Evolutionary conservation across 139 green algal species (phyloP).

Genomic region (Chlorella sp.): DNA sequence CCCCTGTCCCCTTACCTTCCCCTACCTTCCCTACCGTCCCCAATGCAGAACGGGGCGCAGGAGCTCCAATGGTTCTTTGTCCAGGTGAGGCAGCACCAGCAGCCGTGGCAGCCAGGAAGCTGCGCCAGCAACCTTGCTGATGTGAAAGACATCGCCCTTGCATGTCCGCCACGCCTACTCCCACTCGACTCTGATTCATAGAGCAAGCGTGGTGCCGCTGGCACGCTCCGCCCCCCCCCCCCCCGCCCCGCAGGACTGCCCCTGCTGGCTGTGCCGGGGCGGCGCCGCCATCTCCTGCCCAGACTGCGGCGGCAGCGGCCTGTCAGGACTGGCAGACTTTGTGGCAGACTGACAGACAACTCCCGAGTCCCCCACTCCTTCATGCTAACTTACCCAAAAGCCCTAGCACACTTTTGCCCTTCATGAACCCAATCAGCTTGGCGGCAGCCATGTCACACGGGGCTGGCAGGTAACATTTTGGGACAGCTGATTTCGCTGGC

Average conservation of each 20-base stretch:
- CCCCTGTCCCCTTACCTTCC: background rate
- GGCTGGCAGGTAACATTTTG: too few relatives aligned
- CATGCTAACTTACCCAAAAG: too few relatives aligned
- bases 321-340: background rate
- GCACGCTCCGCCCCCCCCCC: background rate
- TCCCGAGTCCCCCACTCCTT: background rate
- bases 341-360: background rate
- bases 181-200: background rate
- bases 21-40: background rate
- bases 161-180: background rate
- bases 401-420: too few relatives aligned
- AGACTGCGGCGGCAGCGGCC: conserved; percentile 28
- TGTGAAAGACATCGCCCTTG: background rate
- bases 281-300: conserved; percentile 4
- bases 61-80: background rate
- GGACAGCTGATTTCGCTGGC: too few relatives aligned
- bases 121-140: background rate
- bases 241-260: background rate
- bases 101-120: background rate
- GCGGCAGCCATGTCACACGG: too few relatives aligned
- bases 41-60: background rate
- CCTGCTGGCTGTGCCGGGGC: conserved; percentile 42
- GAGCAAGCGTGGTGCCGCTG: background rate
- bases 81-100: background rate
- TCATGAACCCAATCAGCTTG: too few relatives aligned